phyloP scores from a whole-genome alignment of 108 stramenopile species.

The Cyclotella choctawhatcheeana region DNA sequence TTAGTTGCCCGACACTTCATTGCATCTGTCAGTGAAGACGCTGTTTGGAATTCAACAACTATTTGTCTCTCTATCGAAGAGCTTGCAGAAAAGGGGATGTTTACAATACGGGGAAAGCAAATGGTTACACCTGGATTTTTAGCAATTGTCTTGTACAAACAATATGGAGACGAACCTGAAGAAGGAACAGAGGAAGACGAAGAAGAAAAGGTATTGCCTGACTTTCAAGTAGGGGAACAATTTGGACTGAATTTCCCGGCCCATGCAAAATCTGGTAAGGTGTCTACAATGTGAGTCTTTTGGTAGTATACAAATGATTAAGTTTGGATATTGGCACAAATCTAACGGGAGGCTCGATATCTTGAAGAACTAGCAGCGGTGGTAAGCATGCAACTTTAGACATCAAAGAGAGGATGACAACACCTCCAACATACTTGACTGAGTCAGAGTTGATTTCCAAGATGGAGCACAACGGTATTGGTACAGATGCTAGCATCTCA shows the following conservation, averaged over 20 bases:
- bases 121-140: conserved; percentile 82
- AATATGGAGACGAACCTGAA: conserved; percentile 79
- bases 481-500: conserved; percentile 75
- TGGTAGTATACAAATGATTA: background rate
- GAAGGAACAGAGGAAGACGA: conserved; percentile 67
- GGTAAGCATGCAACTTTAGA: conserved; percentile 68
- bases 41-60: conserved; percentile 84
- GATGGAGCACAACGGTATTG: conserved; percentile 94
- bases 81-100: conserved; percentile 76
- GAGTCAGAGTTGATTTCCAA: conserved; percentile 87
- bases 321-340: no score
- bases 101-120: conserved; percentile 78
- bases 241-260: conserved; percentile 49
- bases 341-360: no score
- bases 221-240: conserved; percentile 73
- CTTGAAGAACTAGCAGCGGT: conserved; percentile 19
- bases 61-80: conserved; percentile 70
- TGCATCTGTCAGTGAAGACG: conserved; percentile 87
- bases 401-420: conserved; percentile 88
- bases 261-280: conserved; percentile 33
- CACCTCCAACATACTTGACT: conserved; percentile 84
- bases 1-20: conserved; percentile 88
- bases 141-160: conserved; percentile 73
- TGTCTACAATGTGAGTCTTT: conserved; percentile 11
- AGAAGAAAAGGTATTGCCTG: conserved; percentile 79